Percentiles rank a stretch among this genome's conserved stretches.
phyloP scores from a whole-genome alignment of 1,284 basidiomycete species.

The Puccinia horiana region DNA sequence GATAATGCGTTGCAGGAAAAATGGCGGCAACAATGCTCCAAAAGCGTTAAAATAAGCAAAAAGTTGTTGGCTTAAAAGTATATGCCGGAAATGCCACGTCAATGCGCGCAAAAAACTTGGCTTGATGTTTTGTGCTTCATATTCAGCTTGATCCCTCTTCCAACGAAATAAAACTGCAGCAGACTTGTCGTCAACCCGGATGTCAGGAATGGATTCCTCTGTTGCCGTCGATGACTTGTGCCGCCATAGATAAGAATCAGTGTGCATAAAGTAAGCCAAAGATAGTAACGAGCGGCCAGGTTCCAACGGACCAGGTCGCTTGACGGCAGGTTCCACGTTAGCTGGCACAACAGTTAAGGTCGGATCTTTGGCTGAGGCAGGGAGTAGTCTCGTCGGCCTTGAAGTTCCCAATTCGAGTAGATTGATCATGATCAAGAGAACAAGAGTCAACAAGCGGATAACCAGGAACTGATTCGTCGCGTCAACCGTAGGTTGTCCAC shows the following conservation, averaged over 20 bases:
- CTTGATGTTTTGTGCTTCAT: slow-evolving; percentile 29
- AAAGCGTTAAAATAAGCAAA: slow-evolving; percentile 61
- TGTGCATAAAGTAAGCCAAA: slow-evolving; percentile 39
- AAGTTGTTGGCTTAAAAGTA: slow-evolving; percentile 56
- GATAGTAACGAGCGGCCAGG: slow-evolving; percentile 32
- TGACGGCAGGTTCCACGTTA: neutral
- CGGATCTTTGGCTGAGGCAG: neutral
- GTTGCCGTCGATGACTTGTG: slow-evolving; percentile 28
- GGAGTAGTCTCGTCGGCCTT: slow-evolving; percentile 18
- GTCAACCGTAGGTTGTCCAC: neutral
- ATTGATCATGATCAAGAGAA: neutral
- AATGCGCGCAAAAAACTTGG: slow-evolving; percentile 39
- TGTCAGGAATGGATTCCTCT: slow-evolving; percentile 36
- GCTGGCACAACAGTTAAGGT: neutral
- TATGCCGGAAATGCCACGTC: slow-evolving; percentile 35
- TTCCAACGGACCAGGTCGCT: slow-evolving; percentile 24
- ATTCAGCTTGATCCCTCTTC: slow-evolving; percentile 30
- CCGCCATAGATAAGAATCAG: slow-evolving; percentile 36
- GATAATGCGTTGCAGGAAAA: slow-evolving; percentile 63
- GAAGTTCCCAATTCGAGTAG: slow-evolving; percentile 17
- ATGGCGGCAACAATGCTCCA: slow-evolving; percentile 62
- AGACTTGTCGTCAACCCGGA: slow-evolving; percentile 31
- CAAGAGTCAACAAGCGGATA: neutral
- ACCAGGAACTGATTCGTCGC: neutral
- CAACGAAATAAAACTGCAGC: slow-evolving; percentile 39